These are phyloP conservation scores for Mycena belliarum DNA, from an alignment of 768 basidiomycete genomes.

Conservation along the genomic window DNA sequence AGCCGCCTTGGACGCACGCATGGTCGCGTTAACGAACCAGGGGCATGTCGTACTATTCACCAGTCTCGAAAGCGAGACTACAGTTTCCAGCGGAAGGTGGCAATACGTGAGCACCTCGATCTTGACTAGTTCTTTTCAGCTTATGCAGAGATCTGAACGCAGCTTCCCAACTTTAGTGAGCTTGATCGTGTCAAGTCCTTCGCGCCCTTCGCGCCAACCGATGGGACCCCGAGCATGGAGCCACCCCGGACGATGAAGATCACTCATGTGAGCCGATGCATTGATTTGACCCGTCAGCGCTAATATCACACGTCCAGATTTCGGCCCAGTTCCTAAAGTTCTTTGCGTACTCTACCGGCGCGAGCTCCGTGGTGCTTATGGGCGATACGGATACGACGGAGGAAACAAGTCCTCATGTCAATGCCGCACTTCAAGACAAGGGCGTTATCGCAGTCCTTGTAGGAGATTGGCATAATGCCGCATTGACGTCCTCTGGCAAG, in stretches of 20 bases:
- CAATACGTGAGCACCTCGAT: conserved; percentile 58
- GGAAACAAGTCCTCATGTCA: conserved; percentile 53
- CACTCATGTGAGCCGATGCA: conserved; percentile 65
- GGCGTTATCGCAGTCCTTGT: conserved; percentile 84
- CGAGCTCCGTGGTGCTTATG: conserved; percentile 72
- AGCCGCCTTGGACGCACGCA: conserved; percentile 69
- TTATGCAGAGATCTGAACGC: background rate
- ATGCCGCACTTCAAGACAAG: conserved; percentile 73
- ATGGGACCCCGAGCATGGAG: conserved; percentile 27
- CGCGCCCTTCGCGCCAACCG: conserved; percentile 41
- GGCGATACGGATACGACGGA: conserved; percentile 53
- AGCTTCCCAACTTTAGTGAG: conserved; percentile 81
- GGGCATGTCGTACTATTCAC: conserved; percentile 76
- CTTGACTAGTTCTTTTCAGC: background rate
- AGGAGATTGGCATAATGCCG: conserved; percentile 92
- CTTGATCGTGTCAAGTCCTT: conserved; percentile 48
- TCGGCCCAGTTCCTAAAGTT: conserved; percentile 85
- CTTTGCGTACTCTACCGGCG: conserved; percentile 76
- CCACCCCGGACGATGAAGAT: conserved; percentile 57
- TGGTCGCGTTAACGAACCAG: conserved; percentile 79
- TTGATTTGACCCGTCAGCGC: background rate
- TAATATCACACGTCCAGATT: conserved; percentile 50
- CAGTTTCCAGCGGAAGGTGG: conserved; percentile 50
- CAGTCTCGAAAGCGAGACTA: conserved; percentile 43
- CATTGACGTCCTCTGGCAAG: conserved; percentile 61